Evolutionary conservation across 2,329 filamentous ascomycete genomes (phyloP), one percentile per base, ranked within the genome.

Genomic region (Fusarium falciforme): DNA sequence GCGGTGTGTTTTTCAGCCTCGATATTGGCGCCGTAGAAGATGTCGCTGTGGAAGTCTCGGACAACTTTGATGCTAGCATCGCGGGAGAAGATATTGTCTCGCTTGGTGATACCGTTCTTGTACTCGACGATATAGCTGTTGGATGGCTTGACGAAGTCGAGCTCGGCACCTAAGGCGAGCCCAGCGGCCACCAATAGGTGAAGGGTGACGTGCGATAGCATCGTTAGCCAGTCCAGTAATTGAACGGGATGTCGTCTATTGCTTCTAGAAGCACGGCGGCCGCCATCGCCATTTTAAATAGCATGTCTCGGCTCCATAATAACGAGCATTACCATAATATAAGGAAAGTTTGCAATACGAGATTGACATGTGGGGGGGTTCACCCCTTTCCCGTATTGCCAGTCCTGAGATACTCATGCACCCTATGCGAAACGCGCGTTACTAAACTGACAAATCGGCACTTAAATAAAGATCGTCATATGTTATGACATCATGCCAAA

Each of bases 11-110:
- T 57, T 16, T 54, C 31, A 0, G 62, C 52, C 20, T 68, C 62
- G 61, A 68, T 57, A 36, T 44, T 65, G 16, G 52, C 35, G 16
- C 66, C 66, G 6, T 27, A 42, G 35, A 68, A 68, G 20, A 68
- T 40, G 16, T 65, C 33, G 16, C 17, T 44, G 20, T 66, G 44
- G 20, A 68, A 68, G 16, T 55, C 54, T 31, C 49, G 62, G 17
- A 54, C 47, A 33, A 67, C 42, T n/a, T 22, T 62, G 33, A 62
- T 62, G 20, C 35, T 33, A 8, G 29, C 31, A 29, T 49, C 47
- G 4, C 47, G 47, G 3, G 42, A 62, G 22, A 25, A 44, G 22
- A 62, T 16, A 9, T 22, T 31, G 22, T 62, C 60, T 17, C 60
- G 8, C 27, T 27, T 44, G 0, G 47, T 54, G 1, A 31, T 54